Percentiles rank a stretch among this genome's conserved stretches.
These are phyloP conservation scores for Purshia tridentata DNA, from an alignment of 306 rosid species.

Conservation along the genomic window DNA sequence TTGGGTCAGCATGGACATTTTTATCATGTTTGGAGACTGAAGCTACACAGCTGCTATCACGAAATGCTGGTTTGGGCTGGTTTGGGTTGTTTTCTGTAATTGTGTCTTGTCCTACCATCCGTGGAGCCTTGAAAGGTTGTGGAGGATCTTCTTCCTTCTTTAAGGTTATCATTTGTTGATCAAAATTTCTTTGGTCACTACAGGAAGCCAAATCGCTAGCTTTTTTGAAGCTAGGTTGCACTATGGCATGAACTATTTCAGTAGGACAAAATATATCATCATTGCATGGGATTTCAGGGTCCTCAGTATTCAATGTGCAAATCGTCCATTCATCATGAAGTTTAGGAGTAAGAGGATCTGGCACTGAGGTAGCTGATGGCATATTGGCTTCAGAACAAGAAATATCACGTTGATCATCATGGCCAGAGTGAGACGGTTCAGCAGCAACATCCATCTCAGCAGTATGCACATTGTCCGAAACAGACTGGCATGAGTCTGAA, in stretches of 20 bases:
- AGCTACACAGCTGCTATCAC: constrained; percentile 33
- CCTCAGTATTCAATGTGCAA: constrained; percentile 64
- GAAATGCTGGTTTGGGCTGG: constrained; percentile 33
- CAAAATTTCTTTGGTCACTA: constrained; percentile 24
- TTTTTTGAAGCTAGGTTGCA: constrained; percentile 27
- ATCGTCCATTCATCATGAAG: constrained; percentile 25
- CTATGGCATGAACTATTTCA: constrained; percentile 11
- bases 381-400: constrained; percentile 34
- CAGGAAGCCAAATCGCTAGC: constrained; percentile 31
- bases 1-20: constrained; percentile 25
- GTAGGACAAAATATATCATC: constrained; percentile 21
- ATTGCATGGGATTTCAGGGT: constrained; percentile 59
- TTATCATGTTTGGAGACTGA: constrained; percentile 44
- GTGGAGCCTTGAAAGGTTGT: constrained; percentile 27
- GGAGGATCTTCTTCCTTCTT: constrained; percentile 43
- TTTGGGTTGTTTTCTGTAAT: constrained; percentile 30
- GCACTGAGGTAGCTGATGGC: constrained; percentile 23
- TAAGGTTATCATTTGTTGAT: constrained; percentile 28
- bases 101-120: constrained; percentile 23
- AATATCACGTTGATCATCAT: constrained; percentile 26
- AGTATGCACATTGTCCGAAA: constrained; percentile 22
- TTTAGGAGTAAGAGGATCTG: constrained; percentile 27
- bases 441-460: constrained; percentile 28
- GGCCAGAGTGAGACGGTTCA: constrained; percentile 23
- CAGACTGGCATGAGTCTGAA: constrained; percentile 22